Evolutionary conservation across 768 basidiomycete species (phyloP), one percentile per base, ranked within the genome.

Genomic region (Grammothele lineata): DNA sequence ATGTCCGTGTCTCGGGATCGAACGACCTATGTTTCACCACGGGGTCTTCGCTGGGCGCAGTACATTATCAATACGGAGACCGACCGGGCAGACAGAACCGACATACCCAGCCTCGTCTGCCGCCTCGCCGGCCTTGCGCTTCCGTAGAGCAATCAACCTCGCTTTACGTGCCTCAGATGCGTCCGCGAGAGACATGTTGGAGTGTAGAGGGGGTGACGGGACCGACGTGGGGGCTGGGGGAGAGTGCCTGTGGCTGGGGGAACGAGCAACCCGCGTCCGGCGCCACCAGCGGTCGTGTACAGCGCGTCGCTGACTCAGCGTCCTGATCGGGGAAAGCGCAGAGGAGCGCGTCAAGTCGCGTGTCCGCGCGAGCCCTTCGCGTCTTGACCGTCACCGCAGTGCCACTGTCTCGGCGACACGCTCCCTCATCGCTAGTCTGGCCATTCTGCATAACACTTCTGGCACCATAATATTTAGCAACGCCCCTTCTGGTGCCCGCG

Each of bases 1-100:
- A 65, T 42, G 84, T 87, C 48, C 87, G 81, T 23, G 91, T 88
- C 55, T 83, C 82, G 2, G 92, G 92, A 66, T 98, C 95, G 64
- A 88, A 98, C 60, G 94, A 94, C 27, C 95, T 81, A 54, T 70
- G 78, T 56, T 80, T 78, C 25, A 91, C 68, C 42, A 83, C 60
- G 11, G 80, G 70, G 54, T 74, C 75, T 37, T 47, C 62, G 33
- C 58, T 59, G 40, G 14, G 7, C 4, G 27, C 27, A 14, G 14
- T 7, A 7, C 8, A 7, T 7, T 30, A 14, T 30, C 27, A 30
- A 30, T 7, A 32, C 15, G 17, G 22, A 18, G 17, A 19, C 18
- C 15, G 26, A 21, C 24, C n/a, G n/a, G n/a, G n/a, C n/a, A n/a
- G n/a, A 40, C 3, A 21, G 17, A 19, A 37, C 5, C 12, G 48